Evolutionary conservation across 2,329 filamentous ascomycete species (phyloP), one percentile per base, ranked within the genome.

Genomic region (Cadophora sp.): DNA sequence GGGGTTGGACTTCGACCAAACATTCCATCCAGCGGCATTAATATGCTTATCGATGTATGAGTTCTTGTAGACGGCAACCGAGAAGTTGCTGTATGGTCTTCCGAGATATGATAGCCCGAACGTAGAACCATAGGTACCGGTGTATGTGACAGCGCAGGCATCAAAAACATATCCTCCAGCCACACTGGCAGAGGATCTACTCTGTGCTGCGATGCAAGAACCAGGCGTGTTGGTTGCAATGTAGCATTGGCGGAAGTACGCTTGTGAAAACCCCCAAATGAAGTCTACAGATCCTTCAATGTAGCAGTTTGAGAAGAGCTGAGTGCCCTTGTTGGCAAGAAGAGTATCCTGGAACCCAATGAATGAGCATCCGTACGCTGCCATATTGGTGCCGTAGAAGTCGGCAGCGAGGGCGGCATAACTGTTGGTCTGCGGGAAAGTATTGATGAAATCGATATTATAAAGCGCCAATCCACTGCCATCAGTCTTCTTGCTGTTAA

Each of bases 221-320:
- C 74, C 73, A 3, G 74, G 71, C 0, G 77, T 79, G 67, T 80
- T 80, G 39, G 74, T 74, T 0, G 78, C 78, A n/a, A 81, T 77
- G 66, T 79, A 78, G 33, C 78, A 80, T 61, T 79, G 74, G 13
- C 79, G 75, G 74, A 82, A 84, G 84, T 83, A 88, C 47, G 82
- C 79, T 61, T 78, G 76, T 33, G 83, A 71, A 27, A 67, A 62
- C 65, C 86, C 82, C 74, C 87, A 88, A 68, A 86, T 83, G 72
- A 87, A 87, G 71, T 88, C 86, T 39, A 84, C 84, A 3, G 83
- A 82, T 33, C 85, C 85, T 50, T 83, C 81, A 68, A 88, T 86
- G 65, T 83, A 81, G 68, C 81, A 81, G 67, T 83, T 83, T 36
- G 83, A 83, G 73, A 86, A 88, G 43, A 87, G 72, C 71, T 87